Conservation (phyloP, 192 early-diverging fungal species). For the Allomyces macrogynus region DNA sequence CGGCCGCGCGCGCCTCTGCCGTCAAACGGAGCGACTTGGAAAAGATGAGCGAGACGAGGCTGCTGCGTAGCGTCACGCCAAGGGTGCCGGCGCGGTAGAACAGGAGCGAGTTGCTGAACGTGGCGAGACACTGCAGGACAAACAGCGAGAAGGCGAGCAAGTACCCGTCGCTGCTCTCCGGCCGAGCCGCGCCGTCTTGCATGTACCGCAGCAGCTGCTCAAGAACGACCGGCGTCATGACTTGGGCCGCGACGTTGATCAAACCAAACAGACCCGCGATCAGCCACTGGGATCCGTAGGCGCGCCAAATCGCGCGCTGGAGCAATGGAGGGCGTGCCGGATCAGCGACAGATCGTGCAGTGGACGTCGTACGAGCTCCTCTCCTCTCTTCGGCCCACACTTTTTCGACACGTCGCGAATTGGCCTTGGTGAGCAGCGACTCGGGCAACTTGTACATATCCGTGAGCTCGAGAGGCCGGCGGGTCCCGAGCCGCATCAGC, state of each 20-base stretch:
- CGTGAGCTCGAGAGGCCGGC: constrained; percentile 32
- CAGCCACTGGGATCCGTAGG: constrained; percentile 8
- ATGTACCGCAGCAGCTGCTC: constrained; percentile 7
- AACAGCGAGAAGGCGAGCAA: constrained; percentile 10
- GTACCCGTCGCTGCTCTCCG: constrained; percentile 2
- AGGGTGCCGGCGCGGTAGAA: constrained; percentile 7
- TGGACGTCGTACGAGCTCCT: too few relatives aligned
- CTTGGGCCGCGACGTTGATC: constrained; percentile 5
- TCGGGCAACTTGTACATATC: constrained; percentile 30
- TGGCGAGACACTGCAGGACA: neutral
- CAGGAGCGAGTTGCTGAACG: constrained; percentile 11
- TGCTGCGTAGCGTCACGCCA: constrained; percentile 25
- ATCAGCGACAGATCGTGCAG: too few relatives aligned
- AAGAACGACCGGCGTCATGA: constrained; percentile 9
- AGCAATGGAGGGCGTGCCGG: neutral
- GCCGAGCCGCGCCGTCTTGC: neutral
- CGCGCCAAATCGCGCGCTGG: neutral
- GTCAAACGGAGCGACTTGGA: constrained; percentile 33
- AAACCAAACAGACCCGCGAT: constrained; percentile 5
- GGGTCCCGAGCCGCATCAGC: constrained; percentile 38
- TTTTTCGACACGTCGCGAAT: too few relatives aligned
- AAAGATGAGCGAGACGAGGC: constrained; percentile 29
- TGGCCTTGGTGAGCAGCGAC: neutral
- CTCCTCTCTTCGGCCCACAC: too few relatives aligned
- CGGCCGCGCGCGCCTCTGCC: constrained; percentile 23